Base-by-base conservation (phyloP, 306 rosid genomes). In the Glycine latifolia region DNA sequence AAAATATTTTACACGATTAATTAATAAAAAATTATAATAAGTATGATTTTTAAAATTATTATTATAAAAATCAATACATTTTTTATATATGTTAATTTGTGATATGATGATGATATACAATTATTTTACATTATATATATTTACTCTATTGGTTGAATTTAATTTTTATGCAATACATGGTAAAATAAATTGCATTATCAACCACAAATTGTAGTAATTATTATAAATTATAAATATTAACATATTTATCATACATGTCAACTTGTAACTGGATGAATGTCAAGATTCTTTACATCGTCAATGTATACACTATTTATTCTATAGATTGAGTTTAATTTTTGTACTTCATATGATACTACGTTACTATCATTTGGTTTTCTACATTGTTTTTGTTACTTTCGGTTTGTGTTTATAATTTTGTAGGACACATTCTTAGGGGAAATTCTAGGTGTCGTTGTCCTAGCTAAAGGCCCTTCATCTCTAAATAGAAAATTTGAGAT, bases 401-500 rank as follows among this genome's bases (percentile, higher is more conserved):
- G 9, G 63, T 15, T 31, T 44, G 47, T 46, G 75, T 78, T 73
- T 75, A 37, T 67, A 33, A 7, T 71, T 66, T 82, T 85, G 84
- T 87, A 93, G 99, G 91, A 73, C 46, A 90, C 83, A 69, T 95
- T 95, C 87, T 79, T 89, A 68, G 94, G 97, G 4, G 97, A 95
- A 85, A 77, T 91, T 62, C 86, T 95, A 10, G 99, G 99, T 39
- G 90, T 91, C 0, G 89, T 89, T 49, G 78, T 87, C 12, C 44
- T 92, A 62, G 84, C 81, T 48, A 76, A 90, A 8, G 79, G 74
- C 6, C 31, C 59, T 81, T 85, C 83, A 54, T 39, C 26, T 60
- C 52, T 95, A 54, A 54, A 76, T 52, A 82, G 84, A 81, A 82
- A 73, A 15, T 85, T 85, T 78, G 85, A 83, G 84, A 49, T 80